Evolutionary conservation across 2,329 filamentous ascomycete species (phyloP), one percentile per base, ranked within the genome.

Genomic region (Trichoderma sp.): DNA sequence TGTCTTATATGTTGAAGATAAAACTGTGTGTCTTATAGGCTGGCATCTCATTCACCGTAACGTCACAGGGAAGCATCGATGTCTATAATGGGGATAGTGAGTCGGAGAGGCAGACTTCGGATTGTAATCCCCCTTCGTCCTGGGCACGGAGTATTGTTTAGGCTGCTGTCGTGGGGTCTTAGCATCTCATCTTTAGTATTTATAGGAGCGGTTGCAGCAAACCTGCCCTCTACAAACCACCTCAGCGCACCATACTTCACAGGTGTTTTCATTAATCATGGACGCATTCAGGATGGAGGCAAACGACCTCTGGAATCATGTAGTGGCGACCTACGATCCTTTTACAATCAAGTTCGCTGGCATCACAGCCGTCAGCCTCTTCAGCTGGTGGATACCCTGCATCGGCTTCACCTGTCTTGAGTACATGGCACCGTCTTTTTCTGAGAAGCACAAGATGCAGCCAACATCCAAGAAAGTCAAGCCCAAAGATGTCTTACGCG

Each of bases 381-480:
- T 85, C 71, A 82, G 81, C 76, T 86, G 84, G 79, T 86, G 84
- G 84, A 65, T 84, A 39, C 83, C 83, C 0, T 84, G 80, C 3
- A 74, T 76, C 15, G 39, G 81, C 64, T 87, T 84, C 73, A 77
- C 84, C 20, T 76, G 76, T 1, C 80, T 88, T 11, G 84, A 86
- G 73, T 47, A 73, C 12, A 12, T 84, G 13, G 79, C 82, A 26
- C 86, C 87, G 0, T 61, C 74, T 7, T 88, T 87, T 74, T 84
- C 86, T 0, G 78, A 79, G 7, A 80, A 80, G 6, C 86, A 88
- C 80, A 88, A 88, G 76, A 84, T 88, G 70, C 87, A 88, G 74
- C 85, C 85, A 0, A 81, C 82, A 0, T 82, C 83, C 0, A 84
- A 83, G 68, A 85, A 87, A 74, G 85, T 86, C 0, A 85, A 81